phyloP scores from a whole-genome alignment of 192 early-diverging fungal genomes.

The Backusella luteola region DNA sequence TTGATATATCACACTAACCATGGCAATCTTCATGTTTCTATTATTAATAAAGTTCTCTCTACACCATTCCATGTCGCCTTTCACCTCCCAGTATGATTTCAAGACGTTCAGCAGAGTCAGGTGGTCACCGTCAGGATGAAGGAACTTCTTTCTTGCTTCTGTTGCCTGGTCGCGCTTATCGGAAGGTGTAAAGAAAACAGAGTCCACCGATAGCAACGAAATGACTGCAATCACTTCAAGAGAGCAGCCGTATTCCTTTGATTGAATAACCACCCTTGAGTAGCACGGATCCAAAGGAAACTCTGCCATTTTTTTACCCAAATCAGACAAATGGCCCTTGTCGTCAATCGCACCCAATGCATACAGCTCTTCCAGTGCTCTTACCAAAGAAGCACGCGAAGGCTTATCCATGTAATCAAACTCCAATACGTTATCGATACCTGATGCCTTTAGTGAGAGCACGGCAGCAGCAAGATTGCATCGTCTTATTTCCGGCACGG shows the following conservation, averaged over 20 bases:
- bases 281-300: conserved; percentile 91
- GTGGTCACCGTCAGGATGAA: conserved; percentile 88
- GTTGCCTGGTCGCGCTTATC: conserved; percentile 85
- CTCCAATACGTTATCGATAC: conserved; percentile 79
- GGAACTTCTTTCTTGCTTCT: conserved; percentile 78
- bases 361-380: conserved; percentile 87
- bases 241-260: conserved; percentile 76
- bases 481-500: conserved; percentile 91
- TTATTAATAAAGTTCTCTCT: conserved; percentile 88
- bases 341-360: conserved; percentile 87
- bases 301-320: conserved; percentile 82
- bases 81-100: conserved; percentile 69
- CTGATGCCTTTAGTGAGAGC: conserved; percentile 88
- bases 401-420: conserved; percentile 98
- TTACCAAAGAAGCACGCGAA: conserved; percentile 66
- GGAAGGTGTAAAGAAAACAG: conserved; percentile 84
- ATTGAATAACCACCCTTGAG: conserved; percentile 87
- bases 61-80: conserved; percentile 88
- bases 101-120: conserved; percentile 88
- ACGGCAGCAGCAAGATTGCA: conserved; percentile 87
- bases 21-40: conserved; percentile 80
- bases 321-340: conserved; percentile 69
- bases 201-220: conserved; percentile 88
- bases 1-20: conserved; percentile 40
- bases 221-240: conserved; percentile 88